Evolutionary conservation across 1,284 basidiomycete species (phyloP).

Genomic region (Sporisorium scitamineum): DNA sequence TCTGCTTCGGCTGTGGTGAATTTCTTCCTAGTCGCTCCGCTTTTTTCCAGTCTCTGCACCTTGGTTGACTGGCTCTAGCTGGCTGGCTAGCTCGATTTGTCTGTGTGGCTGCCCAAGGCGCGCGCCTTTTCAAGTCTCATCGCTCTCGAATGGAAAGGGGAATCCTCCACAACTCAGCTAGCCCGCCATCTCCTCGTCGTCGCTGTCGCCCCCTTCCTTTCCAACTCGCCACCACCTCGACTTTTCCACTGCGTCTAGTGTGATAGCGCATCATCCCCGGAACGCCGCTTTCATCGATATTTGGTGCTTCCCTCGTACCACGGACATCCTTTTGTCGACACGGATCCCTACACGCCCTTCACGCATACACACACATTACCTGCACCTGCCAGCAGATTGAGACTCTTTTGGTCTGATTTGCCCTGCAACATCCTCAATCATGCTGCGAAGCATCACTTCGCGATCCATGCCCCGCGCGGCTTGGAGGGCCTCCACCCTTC

Average conservation of each 20-base stretch:
- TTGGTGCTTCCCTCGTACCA: slow-evolving; percentile 8
- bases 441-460: slow-evolving; percentile 55
- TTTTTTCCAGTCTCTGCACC: slow-evolving; percentile 22
- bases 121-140: background rate
- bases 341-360: slow-evolving; percentile 9
- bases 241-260: slow-evolving; percentile 9
- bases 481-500: slow-evolving; percentile 41
- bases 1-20: background rate
- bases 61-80: background rate
- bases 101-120: slow-evolving; percentile 8
- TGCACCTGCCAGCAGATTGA: slow-evolving; percentile 1
- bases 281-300: background rate
- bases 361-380: background rate
- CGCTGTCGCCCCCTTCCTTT: background rate
- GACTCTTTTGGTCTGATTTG: slow-evolving; percentile 11
- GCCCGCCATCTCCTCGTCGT: background rate
- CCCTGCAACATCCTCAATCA: slow-evolving; percentile 11
- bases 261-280: slow-evolving; percentile 6
- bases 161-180: slow-evolving; percentile 29
- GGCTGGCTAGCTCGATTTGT: background rate
- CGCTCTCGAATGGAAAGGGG: background rate
- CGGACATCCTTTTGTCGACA: slow-evolving; percentile 8
- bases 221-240: slow-evolving; percentile 7
- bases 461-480: slow-evolving; percentile 42
- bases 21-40: slow-evolving; percentile 28